A percentile compares a stretch with the other conserved stretches of the same genome.
These are phyloP conservation scores for Pichia sporocuriosa DNA, from an alignment of 805 yeast genomes.

Conservation along the genomic window DNA sequence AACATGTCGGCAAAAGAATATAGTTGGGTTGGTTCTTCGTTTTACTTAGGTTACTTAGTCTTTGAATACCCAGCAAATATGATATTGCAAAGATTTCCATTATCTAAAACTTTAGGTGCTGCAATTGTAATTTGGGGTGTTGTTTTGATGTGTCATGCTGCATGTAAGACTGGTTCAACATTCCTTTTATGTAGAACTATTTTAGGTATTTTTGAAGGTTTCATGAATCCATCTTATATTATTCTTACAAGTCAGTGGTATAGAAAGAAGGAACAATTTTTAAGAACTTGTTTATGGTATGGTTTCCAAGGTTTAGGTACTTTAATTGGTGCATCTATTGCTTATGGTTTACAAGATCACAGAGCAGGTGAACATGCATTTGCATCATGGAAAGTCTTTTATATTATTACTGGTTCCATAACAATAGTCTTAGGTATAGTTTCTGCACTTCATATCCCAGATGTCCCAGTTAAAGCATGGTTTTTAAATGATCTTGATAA, in stretches of 20 bases:
- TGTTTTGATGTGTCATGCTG: constrained; percentile 39
- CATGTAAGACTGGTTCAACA: constrained; percentile 38
- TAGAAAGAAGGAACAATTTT: constrained; percentile 23
- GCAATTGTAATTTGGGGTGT: constrained; percentile 41
- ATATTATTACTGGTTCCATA: constrained; percentile 51
- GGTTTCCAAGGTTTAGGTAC: constrained; percentile 38
- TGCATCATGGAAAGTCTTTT: constrained; percentile 55
- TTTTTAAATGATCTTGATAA: constrained; percentile 34
- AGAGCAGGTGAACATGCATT: constrained; percentile 17
- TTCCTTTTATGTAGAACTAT: constrained; percentile 40
- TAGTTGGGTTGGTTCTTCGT: constrained; percentile 38
- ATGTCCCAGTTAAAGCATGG: constrained; percentile 28
- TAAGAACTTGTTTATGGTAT: constrained; percentile 22
- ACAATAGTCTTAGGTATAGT: constrained; percentile 46
- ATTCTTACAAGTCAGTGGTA: constrained; percentile 27
- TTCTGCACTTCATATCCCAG: constrained; percentile 36
- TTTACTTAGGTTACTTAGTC: constrained; percentile 37
- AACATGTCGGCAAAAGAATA: constrained; percentile 38
- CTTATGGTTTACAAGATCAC: constrained; percentile 37
- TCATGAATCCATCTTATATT: constrained; percentile 30
- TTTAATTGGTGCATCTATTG: constrained; percentile 44
- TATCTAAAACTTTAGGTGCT: constrained; percentile 30
- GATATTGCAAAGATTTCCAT: constrained; percentile 34
- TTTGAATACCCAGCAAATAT: constrained; percentile 40
- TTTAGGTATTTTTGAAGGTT: constrained; percentile 37